Evolutionary conservation across 2,329 filamentous ascomycete species (phyloP), one percentile per base, ranked within the genome.

Genomic region (Leptographium galeiforme): DNA sequence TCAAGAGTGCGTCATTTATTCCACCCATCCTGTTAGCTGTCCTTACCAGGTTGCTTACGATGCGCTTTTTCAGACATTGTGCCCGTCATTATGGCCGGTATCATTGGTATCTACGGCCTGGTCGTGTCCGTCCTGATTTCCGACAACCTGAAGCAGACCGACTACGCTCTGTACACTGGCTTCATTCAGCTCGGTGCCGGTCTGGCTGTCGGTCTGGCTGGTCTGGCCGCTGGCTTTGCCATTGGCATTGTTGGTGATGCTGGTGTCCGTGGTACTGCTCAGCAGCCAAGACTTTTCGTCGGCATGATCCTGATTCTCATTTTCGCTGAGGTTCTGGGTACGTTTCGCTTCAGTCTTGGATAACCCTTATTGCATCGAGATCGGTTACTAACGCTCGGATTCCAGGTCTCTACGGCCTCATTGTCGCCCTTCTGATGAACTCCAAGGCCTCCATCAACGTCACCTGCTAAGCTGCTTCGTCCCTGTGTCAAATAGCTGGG

Each of bases 21-120:
- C 48, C 6, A 46, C 33, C 19, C 12, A 14, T 19, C 6, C 14
- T 16, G 7, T 19, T 6, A 7, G n/a, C 10, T 33, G n/a, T n/a
- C 30, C 6, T 19, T 25, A 16, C 41, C n/a, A 5, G 8, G 33
- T 53, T 34, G 8, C 30, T 34, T 18, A 33, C 51, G 4, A 8
- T 5, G 8, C 16, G 48, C 46, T 52, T n/a, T n/a, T 12, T 53
- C 62, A 97, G 91, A 96, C 81, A 96, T 97, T 72, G 91, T 97
- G 61, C 93, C 93, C 70, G 93, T 97, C 73, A 95, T 98, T 84
- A 98, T 98, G 93, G 93, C 93, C 79, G 93, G 93, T 97, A 98
- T 98, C 74, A 97, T 98, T 74, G 93, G 89, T 86, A 97, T 98
- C 72, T 98, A 93, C 76, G 87, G 87, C 65, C 80, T 93, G 61